These are phyloP conservation scores for Pleurotus ostreatus DNA, from an alignment of 768 basidiomycete species.

Conservation along the genomic window DNA sequence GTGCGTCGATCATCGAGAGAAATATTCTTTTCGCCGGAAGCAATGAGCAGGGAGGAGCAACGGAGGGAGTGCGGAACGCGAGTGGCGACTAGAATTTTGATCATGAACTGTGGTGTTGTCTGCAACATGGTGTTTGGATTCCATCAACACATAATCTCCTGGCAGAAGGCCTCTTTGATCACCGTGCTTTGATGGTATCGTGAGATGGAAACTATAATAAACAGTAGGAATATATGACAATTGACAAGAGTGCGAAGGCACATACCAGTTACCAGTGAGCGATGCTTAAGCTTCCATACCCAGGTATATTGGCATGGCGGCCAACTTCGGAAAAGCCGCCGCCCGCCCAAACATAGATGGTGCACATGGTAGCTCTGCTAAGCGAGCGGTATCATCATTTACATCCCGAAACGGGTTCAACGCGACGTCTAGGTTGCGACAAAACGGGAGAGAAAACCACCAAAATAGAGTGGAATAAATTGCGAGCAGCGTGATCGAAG, in stretches of 20 bases:
- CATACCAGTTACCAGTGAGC: neutral
- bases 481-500: too few relatives aligned
- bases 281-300: neutral
- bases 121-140: neutral
- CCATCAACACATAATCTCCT: neutral
- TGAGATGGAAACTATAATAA: conserved; percentile 1
- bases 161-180: neutral
- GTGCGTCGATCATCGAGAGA: neutral
- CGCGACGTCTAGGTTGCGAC: neutral
- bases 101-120: too few relatives aligned
- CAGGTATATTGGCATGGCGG: neutral
- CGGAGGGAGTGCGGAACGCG: too few relatives aligned
- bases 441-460: neutral
- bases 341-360: neutral
- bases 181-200: conserved; percentile 1
- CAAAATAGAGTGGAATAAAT: neutral
- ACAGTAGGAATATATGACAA: neutral
- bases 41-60: too few relatives aligned
- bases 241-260: neutral
- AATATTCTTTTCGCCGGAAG: neutral
- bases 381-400: conserved; percentile 1
- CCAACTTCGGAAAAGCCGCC: neutral
- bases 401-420: neutral
- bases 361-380: conserved; percentile 4
- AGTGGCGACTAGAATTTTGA: too few relatives aligned